Evolutionary conservation across 129 eudicot genomes (phyloP).

Genomic region (Glebionis coronaria): DNA sequence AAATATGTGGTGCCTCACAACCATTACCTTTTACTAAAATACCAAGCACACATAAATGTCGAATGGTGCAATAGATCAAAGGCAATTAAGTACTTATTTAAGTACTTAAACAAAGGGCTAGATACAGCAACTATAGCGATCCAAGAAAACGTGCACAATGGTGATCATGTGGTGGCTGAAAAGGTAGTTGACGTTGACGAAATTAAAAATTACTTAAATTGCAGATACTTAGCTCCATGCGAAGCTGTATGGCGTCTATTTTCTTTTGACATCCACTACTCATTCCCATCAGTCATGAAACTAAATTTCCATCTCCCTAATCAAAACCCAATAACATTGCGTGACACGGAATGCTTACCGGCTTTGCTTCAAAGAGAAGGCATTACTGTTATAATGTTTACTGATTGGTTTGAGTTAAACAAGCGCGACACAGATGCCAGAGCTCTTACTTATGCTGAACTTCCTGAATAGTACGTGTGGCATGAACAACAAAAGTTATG

Average conservation of each 20-base stretch:
- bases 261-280: neutral
- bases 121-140: too few species aligned
- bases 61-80: neutral
- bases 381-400: too few species aligned
- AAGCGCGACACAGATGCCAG: too few species aligned
- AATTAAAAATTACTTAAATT: too few species aligned
- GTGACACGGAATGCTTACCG: neutral
- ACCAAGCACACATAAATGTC: neutral
- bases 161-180: too few species aligned
- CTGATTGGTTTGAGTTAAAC: too few species aligned
- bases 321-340: neutral
- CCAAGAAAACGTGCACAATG: too few species aligned
- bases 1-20: neutral
- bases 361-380: neutral
- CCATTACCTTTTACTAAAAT: neutral
- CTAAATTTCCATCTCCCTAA: neutral
- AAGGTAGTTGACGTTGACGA: too few species aligned
- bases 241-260: neutral
- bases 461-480: too few species aligned
- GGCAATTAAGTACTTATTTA: slow-evolving; percentile 2
- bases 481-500: too few species aligned
- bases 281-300: neutral
- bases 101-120: neutral
- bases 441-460: too few species aligned
- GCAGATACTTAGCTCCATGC: too few species aligned